Base-by-base conservation (phyloP, 148 eudicot species). In the Hydrangea macrophylla region DNA sequence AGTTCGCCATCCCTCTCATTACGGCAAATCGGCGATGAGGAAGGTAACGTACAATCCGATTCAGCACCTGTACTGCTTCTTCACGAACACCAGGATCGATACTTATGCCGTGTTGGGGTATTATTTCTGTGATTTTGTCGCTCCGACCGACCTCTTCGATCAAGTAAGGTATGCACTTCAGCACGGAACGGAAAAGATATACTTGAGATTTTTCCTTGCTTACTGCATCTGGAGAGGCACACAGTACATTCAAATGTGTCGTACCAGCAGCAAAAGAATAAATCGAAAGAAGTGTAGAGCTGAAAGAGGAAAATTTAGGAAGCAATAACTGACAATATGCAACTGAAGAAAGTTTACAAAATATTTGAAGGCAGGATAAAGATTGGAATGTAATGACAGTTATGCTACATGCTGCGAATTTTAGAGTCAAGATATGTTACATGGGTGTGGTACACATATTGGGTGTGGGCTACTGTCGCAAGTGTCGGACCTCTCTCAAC, bases 21-120 rank as follows among this genome's bases (percentile, higher is more conserved):
- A 91, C 99, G 25, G 99, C 93, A 91, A 94, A 91, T 66, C 99
- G 96, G 54, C 97, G 99, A 67, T 94, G 97, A 30, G 99, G 99
- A 67, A 90, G 90, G 66, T 86, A 89, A 73, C 90, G 82, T 25
- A 94, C 97, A 23, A 94, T 94, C 62, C 99, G 87, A 72, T 94
- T 94, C 40, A 94, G 86, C 67, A 94, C 99, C 78, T 85, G 99
- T 58, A 94, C 97, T 25, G 97, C 99, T 83, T 94, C 99, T 78
- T 94, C 97, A 59, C 99, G 96, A 50, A 94, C 99, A 69, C 99
- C 99, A 68, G 99, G 97, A 78, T 94, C 99, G 69, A 94, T 89
- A 74, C 99, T 89, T 73, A 94, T 94, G 67, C 99, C 99, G 76
- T 94, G 99, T 62, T 94, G 99, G 45, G 99, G 99, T 50, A 94